Base-by-base conservation (phyloP, 2,329 filamentous ascomycete species). In the Aspergillus novoparasiticus region DNA sequence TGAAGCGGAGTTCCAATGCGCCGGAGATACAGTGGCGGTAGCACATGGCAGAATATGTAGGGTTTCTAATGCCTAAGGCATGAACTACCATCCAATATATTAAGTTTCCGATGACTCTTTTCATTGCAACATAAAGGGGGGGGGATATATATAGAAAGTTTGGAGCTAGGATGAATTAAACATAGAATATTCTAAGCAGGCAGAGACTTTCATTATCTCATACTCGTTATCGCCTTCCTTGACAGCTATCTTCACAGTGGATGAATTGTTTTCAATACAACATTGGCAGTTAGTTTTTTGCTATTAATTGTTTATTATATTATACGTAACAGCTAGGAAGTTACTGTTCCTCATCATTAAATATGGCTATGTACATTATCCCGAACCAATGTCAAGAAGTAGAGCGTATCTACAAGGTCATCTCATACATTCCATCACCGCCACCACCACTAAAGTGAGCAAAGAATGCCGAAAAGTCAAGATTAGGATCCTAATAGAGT, bases 1-100 rank as follows among this genome's bases (percentile, higher is more conserved):
- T 58, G 56, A 62, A 58, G 60, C 48, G 60, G 60, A 62, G 60
- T 57, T 62, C 60, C 62, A 57, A 61, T 36, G 54, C 61, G 59
- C 61, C 59, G 46, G 58, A 58, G 60, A 62, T 62, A 62, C 55
- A 16, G 46, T 56, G 46, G 60, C 60, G 60, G 61, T 63, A 36
- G 5, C 5, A 12, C 1, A 12, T 23, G 61, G 58, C 61, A 63
- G 43, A 60, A 63, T 60, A 36, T 4, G 28, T 32, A 19, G 4
- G 28, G 4, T 21, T 1, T 6, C 16, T 4, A 10, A 9, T 56
- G 32, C 60, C 60, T 62, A 11, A 58, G 60, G 56, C 55, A 54
- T 39, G 4, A 16, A 14, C 6, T 11, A 4, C 12, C 16, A 19
- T 6, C 4, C 11, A 1, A 19, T 26, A 6, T 48, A 46, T 36